Conservation (phyloP, 176 grass and related monocot species). For the Cenchrus americanus region DNA sequence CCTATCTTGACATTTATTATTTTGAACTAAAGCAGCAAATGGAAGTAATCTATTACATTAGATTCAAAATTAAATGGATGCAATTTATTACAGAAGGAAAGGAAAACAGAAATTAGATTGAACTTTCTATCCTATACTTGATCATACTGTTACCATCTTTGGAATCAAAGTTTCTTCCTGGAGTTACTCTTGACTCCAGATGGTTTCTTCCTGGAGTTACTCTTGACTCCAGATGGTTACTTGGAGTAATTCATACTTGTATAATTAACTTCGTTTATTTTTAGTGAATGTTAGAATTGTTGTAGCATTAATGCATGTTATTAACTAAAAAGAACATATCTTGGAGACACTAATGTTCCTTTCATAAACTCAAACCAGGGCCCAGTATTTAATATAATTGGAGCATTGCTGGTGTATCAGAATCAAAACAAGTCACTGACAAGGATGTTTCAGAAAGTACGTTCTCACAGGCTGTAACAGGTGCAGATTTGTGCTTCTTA, state of each 20-base stretch:
- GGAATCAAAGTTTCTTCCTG: neutral
- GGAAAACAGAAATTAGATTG: neutral
- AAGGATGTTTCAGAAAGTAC: constrained; percentile 67
- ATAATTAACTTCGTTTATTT: neutral
- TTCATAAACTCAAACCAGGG: constrained; percentile 46
- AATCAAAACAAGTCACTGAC: constrained; percentile 60
- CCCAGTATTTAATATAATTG: constrained; percentile 70
- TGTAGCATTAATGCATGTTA: constrained; percentile 7
- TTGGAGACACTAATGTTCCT: constrained; percentile 5
- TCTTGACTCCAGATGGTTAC: neutral
- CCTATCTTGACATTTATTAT: neutral
- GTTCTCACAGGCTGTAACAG: constrained; percentile 66
- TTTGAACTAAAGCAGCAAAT: neutral
- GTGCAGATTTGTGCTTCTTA: constrained; percentile 61
- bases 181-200: too few species aligned
- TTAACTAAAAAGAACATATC: neutral
- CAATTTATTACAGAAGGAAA: constrained; percentile 1
- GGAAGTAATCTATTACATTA: neutral
- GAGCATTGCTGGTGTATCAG: constrained; percentile 83
- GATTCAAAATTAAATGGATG: neutral
- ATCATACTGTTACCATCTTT: neutral
- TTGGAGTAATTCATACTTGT: constrained; percentile 9
- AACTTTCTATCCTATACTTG: constrained; percentile 10
- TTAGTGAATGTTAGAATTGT: neutral
- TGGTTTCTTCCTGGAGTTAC: neutral